Conservation (phyloP, 73 alveolate species). For the Diophrys appendiculata region DNA sequence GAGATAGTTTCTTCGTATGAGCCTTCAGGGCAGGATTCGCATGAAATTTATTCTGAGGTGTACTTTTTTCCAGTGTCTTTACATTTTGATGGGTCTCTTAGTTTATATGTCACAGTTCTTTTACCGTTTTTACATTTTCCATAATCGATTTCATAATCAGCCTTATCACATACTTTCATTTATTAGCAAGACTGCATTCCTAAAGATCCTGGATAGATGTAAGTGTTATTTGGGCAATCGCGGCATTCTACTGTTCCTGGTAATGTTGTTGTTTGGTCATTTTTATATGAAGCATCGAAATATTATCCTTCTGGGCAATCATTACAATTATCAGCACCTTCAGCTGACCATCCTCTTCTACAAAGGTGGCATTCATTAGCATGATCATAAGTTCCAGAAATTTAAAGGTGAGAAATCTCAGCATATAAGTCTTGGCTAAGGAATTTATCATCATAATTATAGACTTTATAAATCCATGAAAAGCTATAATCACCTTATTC, state of each 20-base stretch:
- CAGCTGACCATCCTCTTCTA: background rate
- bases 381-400: background rate
- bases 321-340: background rate
- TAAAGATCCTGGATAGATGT: background rate
- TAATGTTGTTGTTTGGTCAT: background rate
- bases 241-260: background rate
- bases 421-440: background rate
- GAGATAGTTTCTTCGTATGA: background rate
- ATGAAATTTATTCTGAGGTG: background rate
- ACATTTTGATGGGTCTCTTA: background rate
- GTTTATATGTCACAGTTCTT: background rate
- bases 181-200: background rate
- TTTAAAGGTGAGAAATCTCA: background rate
- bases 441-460: background rate
- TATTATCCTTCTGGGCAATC: background rate
- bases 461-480: background rate
- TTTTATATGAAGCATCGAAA: background rate
- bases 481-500: background rate
- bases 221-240: background rate
- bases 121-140: background rate
- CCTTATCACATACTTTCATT: background rate
- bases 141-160: background rate
- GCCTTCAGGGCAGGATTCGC: background rate
- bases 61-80: background rate
- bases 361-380: background rate